Evolutionary conservation across 73 alveolate genomes (phyloP), one percentile per base, ranked within the genome.

Genomic region (Tetrahymena borealis): DNA sequence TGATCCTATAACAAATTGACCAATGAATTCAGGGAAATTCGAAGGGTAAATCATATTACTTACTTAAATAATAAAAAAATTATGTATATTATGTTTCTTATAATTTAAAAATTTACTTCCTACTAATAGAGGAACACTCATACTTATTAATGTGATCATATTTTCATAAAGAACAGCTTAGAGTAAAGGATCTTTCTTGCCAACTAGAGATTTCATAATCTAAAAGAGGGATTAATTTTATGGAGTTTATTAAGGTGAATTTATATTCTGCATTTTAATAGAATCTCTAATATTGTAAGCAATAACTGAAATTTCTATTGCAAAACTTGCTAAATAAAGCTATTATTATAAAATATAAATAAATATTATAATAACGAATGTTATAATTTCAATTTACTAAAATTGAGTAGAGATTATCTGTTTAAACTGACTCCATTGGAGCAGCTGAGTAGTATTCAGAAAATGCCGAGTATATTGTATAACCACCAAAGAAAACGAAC

Each of bases 101-200:
- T 78, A 78, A 0, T 36, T 92, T 7, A 78, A 18, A 2, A 40
- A 77, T 33, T 38, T 38, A 33, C 90, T 78, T 40, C 92, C 90
- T n/a, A 91, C 90, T 31, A 92, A 60, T 36, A 92, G 90, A 78
- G 95, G 95, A 37, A 92, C 91, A 32, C 90, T 78, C 42, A 91
- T 92, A 11, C 92, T 78, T 39, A 78, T 40, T 33, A 92, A 15
- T 0, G 95, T 92, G 32, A 92, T 92, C 42, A 91, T 91, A 78
- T 92, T 92, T 85, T 92, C 95, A 92, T 92, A 92, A n/a, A 92
- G 93, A 32, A 92, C 78, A 78, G 95, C 95, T 78, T 92, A 92
- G 18, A 92, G 77, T 11, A 92, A 40, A 40, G 95, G 95, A 78
- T 92, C 95, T 39, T 92, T 92, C 20, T 92, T 92, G 33, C 60